Evolutionary conservation across 202 grass and related monocot species (phyloP), one percentile per base, ranked within the genome.

Genomic region (Setaria viridis): DNA sequence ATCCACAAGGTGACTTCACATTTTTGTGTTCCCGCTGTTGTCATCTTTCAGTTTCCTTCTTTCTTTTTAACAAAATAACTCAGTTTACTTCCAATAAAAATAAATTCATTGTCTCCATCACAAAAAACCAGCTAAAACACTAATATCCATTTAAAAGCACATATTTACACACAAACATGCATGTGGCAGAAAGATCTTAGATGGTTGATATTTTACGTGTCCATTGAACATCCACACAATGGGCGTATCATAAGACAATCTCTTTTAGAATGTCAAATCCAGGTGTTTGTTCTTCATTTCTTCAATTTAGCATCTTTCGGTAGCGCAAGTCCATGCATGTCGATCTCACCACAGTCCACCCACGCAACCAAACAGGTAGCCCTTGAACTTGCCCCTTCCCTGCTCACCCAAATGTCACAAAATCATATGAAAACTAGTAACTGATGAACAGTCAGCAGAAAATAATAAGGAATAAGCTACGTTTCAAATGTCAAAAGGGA

Each of bases 311-410:
- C 21, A 3, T 12, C 1, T 3, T 34, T 32, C 33, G 25, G 15
- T 34, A 32, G 11, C 1, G 29, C 11, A 5, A 33, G 13, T 1
- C 32, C 12, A 11, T 48, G 12, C 62, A 66, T 6, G 63, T n/a
- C 29, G 11, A 14, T 11, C 11, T 45, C 71, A 87, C 85, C 80
- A 77, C 69, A 56, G 48, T 53, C 67, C 64, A 70, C 83, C 79
- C 39, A 87, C 43, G 73, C 90, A 92, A 12, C 90, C 87, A 55
- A 92, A 82, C 25, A 92, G 35, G 74, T 62, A 89, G 49, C 69
- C 80, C 84, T 82, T 86, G 53, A 84, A 43, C 29, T 63, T 76
- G 70, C 50, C 59, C 72, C 66, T 82, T 62, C 51, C 81, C 84
- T 92, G 72, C 0, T 34, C 81, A 6, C 3, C 13, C 49, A 51